Conservation (phyloP, 805 yeast genomes). For the Ogataea neopini region DNA sequence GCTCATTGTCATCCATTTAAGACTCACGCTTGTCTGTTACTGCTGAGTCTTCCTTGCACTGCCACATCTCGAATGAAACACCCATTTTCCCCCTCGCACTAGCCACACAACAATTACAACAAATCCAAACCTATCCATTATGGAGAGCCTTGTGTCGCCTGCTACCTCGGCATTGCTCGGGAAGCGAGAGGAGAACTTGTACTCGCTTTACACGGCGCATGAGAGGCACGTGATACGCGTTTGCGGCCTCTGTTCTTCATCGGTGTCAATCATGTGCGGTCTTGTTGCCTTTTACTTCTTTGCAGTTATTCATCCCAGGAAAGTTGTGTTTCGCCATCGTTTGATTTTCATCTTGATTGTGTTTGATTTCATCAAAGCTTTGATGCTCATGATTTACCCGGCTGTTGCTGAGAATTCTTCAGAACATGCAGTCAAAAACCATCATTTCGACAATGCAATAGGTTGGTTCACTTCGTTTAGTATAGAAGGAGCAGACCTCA, state of each 20-base stretch:
- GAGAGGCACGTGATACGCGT: constrained; percentile 34
- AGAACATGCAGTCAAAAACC: constrained; percentile 14
- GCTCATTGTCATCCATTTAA: no score
- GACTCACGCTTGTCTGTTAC: not conserved
- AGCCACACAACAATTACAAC: not conserved
- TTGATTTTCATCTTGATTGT: constrained; percentile 66
- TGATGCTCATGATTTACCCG: constrained; percentile 69
- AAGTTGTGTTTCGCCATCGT: constrained; percentile 66
- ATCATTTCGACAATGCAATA: constrained; percentile 56
- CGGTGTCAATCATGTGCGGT: constrained; percentile 54
- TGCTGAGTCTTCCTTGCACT: not conserved
- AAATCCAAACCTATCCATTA: not conserved
- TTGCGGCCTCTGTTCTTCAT: constrained; percentile 50
- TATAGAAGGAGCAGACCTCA: constrained; percentile 84
- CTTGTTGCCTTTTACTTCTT: constrained; percentile 59
- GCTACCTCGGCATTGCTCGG: not conserved
- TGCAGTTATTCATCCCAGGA: constrained; percentile 62
- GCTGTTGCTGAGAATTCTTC: constrained; percentile 14
- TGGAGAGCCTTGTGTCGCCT: constrained; percentile 1
- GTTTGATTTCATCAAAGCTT: constrained; percentile 75
- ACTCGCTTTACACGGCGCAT: constrained; percentile 5
- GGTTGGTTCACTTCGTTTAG: constrained; percentile 83
- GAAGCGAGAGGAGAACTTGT: constrained; percentile 6
- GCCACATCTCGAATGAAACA: not conserved
- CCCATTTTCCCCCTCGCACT: not conserved